Percentiles rank a stretch among this genome's conserved stretches.
Conservation (phyloP, 768 basidiomycete species). For the Hortiboletus campestris region DNA sequence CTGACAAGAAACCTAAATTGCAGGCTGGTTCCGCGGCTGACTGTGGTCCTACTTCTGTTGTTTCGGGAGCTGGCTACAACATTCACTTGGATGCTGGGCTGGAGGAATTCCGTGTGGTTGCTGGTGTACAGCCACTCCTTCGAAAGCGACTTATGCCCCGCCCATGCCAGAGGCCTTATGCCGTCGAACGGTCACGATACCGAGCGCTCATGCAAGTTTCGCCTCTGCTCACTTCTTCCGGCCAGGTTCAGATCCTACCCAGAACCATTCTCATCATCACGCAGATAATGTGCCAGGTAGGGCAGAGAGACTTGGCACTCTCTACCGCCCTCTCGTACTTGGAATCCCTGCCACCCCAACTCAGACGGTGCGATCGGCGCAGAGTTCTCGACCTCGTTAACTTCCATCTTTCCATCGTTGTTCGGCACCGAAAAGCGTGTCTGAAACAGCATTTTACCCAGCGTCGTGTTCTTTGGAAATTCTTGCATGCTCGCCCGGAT, state of each 20-base stretch:
- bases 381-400: conserved; percentile 51
- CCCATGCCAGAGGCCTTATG: conserved; percentile 7
- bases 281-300: conserved; percentile 43
- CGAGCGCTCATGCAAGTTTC: conserved; percentile 41
- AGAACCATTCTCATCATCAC: conserved; percentile 46
- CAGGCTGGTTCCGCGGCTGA: background rate
- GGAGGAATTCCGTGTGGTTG: background rate
- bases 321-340: conserved; percentile 51
- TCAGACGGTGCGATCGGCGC: conserved; percentile 36
- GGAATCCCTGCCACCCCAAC: conserved; percentile 41
- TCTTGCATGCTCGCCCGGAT: conserved; percentile 46
- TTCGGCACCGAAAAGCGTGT: conserved; percentile 33
- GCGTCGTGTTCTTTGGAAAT: conserved; percentile 42
- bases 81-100: background rate
- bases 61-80: background rate
- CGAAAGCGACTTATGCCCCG: conserved; percentile 17
- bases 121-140: background rate
- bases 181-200: conserved; percentile 29
- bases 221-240: conserved; percentile 36
- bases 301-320: conserved; percentile 39
- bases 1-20: background rate
- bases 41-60: background rate
- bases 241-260: conserved; percentile 37
- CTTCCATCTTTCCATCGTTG: conserved; percentile 42
- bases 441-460: conserved; percentile 44